Evolutionary conservation across 176 grass and related monocot species (phyloP).

Genomic region (Raddia distichophylla): DNA sequence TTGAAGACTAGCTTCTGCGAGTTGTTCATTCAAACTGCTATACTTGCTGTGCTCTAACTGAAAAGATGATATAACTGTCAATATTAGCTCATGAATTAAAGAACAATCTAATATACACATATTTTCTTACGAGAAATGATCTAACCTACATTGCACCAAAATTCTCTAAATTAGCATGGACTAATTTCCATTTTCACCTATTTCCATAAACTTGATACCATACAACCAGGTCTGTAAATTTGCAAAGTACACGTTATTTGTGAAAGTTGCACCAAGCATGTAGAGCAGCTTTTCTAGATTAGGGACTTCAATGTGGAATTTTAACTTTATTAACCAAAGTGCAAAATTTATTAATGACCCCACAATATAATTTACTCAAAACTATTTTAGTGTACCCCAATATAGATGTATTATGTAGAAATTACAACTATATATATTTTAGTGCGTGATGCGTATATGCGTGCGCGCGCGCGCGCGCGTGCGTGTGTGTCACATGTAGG

Average conservation of each 20-base stretch:
- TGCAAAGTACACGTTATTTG: background rate
- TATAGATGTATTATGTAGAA: too few species aligned
- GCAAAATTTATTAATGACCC: background rate
- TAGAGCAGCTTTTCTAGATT: background rate
- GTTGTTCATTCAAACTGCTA: conserved; percentile 73
- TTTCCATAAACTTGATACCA: background rate
- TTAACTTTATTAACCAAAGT: background rate
- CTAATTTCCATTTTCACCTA: background rate
- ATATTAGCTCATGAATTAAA: conserved; percentile 14
- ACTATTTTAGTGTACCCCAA: too few species aligned
- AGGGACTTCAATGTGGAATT: background rate
- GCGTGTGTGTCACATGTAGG: background rate
- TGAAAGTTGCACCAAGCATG: background rate
- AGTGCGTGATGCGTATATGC: too few species aligned
- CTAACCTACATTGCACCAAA: background rate
- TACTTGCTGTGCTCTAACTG: conserved; percentile 74
- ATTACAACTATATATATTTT: background rate
- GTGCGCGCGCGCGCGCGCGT: too few species aligned
- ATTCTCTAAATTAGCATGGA: background rate
- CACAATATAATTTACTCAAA: background rate
- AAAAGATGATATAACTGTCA: conserved; percentile 32
- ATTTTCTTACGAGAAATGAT: conserved; percentile 7
- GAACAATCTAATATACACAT: background rate
- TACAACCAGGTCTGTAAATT: background rate
- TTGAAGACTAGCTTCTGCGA: conserved; percentile 71